Base-by-base conservation (phyloP, 441 rosid species). In the Hypseocharis bilobata region DNA sequence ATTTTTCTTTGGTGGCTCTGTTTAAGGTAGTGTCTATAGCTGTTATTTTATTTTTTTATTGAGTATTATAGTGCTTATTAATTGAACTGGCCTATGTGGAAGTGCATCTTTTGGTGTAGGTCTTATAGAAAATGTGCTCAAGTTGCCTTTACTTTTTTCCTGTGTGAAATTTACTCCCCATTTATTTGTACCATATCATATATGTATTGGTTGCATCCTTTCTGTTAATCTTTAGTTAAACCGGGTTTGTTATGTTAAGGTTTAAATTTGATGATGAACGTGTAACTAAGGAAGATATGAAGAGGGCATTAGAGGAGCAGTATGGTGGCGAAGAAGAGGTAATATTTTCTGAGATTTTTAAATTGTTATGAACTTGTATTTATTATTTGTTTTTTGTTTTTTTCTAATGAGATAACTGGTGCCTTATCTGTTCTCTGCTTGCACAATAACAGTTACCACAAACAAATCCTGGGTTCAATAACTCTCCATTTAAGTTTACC, bases 251-350 rank as follows among this genome's bases (percentile, higher is more conserved):
- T 30, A 16, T 19, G 5, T 28, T 16, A 19, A 92, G 98, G 98
- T 90, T 78, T 74, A 92, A 90, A 70, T 92, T 92, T 78, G 98
- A 92, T 64, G 98, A 92, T 81, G 97, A 92, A 73, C 84, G 98
- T 40, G 98, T 92, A 67, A 92, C 98, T 10, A 92, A 90, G 77
- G 98, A 92, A 84, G 96, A 88, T 72, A 70, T 77, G 71, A 88
- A 87, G 78, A 88, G 90, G 76, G 96, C 96, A 64, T 79, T 92
- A 71, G 98, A 92, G 72, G 98, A 90, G 74, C 98, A 92, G 76
- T 92, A 92, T 81, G 98, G 98, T 65, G 98, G 98, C 32, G 98
- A 89, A 78, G 98, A 90, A 78, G 98, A 92, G 94, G 98, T 92
- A 79, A 38, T 10, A 30, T 63, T 54, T 73, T 74, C 17, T 27